A percentile compares a stretch with the other conserved stretches of the same genome.
These are phyloP conservation scores for Hamigera avellanea DNA, from an alignment of 495 filamentous ascomycete species.

Conservation along the genomic window DNA sequence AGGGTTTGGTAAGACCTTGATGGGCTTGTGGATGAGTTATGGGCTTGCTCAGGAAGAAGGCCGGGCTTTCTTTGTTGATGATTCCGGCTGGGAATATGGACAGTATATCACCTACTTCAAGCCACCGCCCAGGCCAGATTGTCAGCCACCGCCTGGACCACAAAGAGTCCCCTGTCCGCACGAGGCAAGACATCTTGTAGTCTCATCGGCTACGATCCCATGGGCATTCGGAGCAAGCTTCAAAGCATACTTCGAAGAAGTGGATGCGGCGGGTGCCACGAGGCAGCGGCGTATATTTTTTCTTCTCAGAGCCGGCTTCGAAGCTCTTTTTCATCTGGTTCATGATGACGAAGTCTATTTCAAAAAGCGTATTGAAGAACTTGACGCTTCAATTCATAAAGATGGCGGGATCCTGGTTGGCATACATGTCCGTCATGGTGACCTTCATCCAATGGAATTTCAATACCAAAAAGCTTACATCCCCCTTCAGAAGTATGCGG, in stretches of 20 bases:
- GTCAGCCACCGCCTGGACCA: slow-evolving; percentile 47
- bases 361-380: slow-evolving; percentile 30
- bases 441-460: slow-evolving; percentile 53
- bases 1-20: slow-evolving; percentile 54
- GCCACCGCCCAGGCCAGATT: slow-evolving; percentile 43
- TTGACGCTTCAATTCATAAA: slow-evolving; percentile 30
- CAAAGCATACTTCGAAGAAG: slow-evolving; percentile 35
- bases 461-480: slow-evolving; percentile 58
- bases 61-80: slow-evolving; percentile 64
- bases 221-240: slow-evolving; percentile 48
- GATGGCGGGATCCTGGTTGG: slow-evolving; percentile 44
- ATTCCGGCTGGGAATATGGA: slow-evolving; percentile 67
- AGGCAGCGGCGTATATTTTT: slow-evolving; percentile 44
- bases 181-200: slow-evolving; percentile 52
- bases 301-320: slow-evolving; percentile 49
- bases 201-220: slow-evolving; percentile 48
- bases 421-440: slow-evolving; percentile 63
- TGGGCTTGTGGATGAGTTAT: slow-evolving; percentile 68
- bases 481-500: slow-evolving; percentile 48
- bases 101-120: slow-evolving; percentile 54
- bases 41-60: slow-evolving; percentile 58
- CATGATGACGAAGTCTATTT: slow-evolving; percentile 47
- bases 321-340: slow-evolving; percentile 50
- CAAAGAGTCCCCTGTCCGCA: slow-evolving; percentile 62
- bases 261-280: slow-evolving; percentile 25